A percentile compares a stretch with the other conserved stretches of the same genome.
Conservation (phyloP, 2,329 filamentous ascomycete species). For the Capronia americana region DNA sequence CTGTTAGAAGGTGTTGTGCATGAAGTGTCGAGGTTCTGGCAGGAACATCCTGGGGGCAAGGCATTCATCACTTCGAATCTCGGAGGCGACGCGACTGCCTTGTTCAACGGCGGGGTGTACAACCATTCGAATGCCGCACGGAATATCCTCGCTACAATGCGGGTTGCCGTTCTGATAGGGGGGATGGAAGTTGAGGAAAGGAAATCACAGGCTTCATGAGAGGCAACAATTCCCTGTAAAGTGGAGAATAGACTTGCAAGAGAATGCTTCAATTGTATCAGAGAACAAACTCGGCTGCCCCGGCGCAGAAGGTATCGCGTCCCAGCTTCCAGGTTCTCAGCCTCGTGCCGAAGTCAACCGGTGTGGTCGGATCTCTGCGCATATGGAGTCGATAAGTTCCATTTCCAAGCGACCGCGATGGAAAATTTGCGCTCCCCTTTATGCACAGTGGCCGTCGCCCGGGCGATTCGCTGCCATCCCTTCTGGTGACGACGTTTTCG, state of each 20-base stretch:
- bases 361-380: background rate
- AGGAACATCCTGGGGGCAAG: constrained; percentile 86
- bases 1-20: constrained; percentile 84
- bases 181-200: constrained; percentile 77
- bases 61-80: constrained; percentile 81
- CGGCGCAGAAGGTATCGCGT: background rate
- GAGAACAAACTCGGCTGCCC: background rate
- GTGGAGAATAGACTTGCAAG: background rate
- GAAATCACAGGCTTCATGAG: background rate
- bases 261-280: background rate
- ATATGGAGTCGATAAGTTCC: background rate
- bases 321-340: background rate
- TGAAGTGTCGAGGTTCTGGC: constrained; percentile 82
- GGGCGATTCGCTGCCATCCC: background rate
- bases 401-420: background rate
- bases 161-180: constrained; percentile 84
- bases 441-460: background rate
- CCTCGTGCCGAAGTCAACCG: too few species aligned
- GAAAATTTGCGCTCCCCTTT: background rate
- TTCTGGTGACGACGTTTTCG: background rate
- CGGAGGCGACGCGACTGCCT: constrained; percentile 88
- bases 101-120: constrained; percentile 92
- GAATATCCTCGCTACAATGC: constrained; percentile 86
- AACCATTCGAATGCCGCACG: constrained; percentile 88
- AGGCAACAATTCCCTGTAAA: background rate